Evolutionary conservation across 192 early-diverging fungal genomes (phyloP).

Genomic region (Entophlyctis helioformis): DNA sequence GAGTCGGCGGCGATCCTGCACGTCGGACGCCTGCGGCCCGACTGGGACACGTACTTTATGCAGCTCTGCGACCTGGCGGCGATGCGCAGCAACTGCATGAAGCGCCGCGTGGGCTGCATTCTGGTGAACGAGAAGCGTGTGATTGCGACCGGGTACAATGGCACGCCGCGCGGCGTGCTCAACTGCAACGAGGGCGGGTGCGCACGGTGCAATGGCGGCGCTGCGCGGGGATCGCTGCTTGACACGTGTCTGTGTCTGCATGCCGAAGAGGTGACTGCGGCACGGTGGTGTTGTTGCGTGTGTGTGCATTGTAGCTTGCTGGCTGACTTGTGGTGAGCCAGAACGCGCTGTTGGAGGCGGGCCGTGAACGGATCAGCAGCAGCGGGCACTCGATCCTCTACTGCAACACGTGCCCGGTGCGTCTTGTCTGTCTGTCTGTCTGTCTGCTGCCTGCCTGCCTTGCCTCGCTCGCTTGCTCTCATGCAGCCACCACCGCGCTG

Average conservation of each 20-base stretch:
- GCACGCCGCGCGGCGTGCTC: constrained; percentile 77
- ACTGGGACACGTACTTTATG: constrained; percentile 98
- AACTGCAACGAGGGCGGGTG: constrained; percentile 98
- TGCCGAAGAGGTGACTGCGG: constrained; percentile 66
- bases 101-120: constrained; percentile 91
- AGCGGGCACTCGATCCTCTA: constrained; percentile 64
- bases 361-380: constrained; percentile 69
- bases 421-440: constrained; percentile 3
- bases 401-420: constrained; percentile 79
- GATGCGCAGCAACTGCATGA: constrained; percentile 93
- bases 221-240: constrained; percentile 61
- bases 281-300: background rate
- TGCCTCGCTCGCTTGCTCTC: background rate
- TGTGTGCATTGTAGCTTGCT: no score
- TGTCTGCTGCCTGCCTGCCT: no score
- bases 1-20: constrained; percentile 40
- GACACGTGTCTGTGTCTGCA: constrained; percentile 94
- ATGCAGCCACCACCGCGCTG: constrained; percentile 1
- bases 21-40: constrained; percentile 66
- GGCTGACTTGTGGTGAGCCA: constrained; percentile 1
- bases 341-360: constrained; percentile 95
- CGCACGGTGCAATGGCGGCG: constrained; percentile 77
- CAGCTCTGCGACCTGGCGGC: constrained; percentile 83
- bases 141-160: constrained; percentile 98
- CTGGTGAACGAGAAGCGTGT: constrained; percentile 77